A percentile compares a stretch with the other conserved stretches of the same genome.
phyloP scores from a whole-genome alignment of 2,329 filamentous ascomycete species.

The Diaporthe aspalathi region DNA sequence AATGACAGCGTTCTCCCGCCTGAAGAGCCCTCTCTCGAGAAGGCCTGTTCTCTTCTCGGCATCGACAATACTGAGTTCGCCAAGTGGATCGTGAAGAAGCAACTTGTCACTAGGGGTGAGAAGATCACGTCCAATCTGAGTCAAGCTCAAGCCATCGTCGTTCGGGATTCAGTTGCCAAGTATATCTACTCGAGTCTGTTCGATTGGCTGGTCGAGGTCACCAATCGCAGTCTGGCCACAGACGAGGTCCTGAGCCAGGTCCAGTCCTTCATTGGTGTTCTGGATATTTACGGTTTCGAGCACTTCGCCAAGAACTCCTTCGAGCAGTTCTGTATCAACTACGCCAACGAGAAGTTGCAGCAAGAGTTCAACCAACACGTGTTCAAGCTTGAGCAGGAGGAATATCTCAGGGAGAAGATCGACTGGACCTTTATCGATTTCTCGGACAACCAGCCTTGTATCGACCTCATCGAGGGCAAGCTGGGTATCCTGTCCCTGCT shows the following conservation, averaged over 20 bases:
- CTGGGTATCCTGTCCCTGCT: conserved; percentile 91
- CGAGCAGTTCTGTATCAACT: conserved; percentile 99
- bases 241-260: conserved; percentile 87
- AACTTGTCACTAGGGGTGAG: conserved; percentile 93
- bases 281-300: conserved; percentile 99
- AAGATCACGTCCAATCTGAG: conserved; percentile 97
- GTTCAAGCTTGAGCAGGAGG: conserved; percentile 98
- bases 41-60: conserved; percentile 86
- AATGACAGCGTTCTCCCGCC: conserved; percentile 87
- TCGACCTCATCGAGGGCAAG: conserved; percentile 97
- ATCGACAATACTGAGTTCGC: conserved; percentile 89
- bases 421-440: conserved; percentile 99
- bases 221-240: conserved; percentile 90
- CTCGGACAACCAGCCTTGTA: conserved; percentile 98
- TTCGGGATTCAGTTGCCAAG: conserved; percentile 97
- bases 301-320: conserved; percentile 99
- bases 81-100: conserved; percentile 99
- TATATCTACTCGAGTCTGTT: conserved; percentile 99
- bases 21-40: conserved; percentile 83
- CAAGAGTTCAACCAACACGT: conserved; percentile 99
- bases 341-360: conserved; percentile 98
- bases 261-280: conserved; percentile 92
- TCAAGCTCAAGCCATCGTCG: conserved; percentile 91
- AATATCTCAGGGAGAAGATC: conserved; percentile 95
- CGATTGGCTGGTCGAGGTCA: conserved; percentile 98